These are phyloP conservation scores for Picea sitchensis DNA, from an alignment of 75 land plant species.

Conservation along the genomic window DNA sequence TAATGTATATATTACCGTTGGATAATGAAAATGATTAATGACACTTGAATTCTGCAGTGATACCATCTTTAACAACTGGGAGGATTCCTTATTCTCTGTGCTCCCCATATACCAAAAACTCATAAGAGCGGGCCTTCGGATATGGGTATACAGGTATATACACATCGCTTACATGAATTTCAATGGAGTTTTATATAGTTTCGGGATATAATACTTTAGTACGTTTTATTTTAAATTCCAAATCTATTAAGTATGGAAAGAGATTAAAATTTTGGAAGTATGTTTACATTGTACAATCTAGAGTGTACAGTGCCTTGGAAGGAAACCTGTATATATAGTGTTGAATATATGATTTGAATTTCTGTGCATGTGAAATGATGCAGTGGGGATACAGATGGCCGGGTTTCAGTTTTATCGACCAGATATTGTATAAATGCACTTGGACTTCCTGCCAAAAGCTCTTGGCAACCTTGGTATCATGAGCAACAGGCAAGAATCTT, in stretches of 20 bases:
- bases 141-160: conserved; percentile 13
- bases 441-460: conserved; percentile 23
- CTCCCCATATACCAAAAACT: conserved; percentile 2
- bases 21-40: too few relatives aligned
- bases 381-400: conserved; percentile 72
- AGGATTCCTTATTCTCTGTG: background rate
- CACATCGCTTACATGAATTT: too few relatives aligned
- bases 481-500: conserved; percentile 32
- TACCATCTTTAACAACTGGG: background rate
- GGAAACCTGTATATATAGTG: too few relatives aligned
- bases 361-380: too few relatives aligned
- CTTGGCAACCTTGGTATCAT: conserved; percentile 68
- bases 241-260: too few relatives aligned
- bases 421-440: conserved; percentile 42
- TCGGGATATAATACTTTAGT: too few relatives aligned
- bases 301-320: background rate
- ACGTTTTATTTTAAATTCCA: too few relatives aligned
- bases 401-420: conserved; percentile 59
- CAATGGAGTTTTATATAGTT: too few relatives aligned
- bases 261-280: too few relatives aligned
- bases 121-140: background rate
- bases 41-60: background rate
- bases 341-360: too few relatives aligned
- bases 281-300: too few relatives aligned
- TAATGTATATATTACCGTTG: too few relatives aligned